Percentiles rank a stretch among this genome's conserved stretches.
Conservation (phyloP, 2,329 filamentous ascomycete genomes). For the Stylonectria norvegica region DNA sequence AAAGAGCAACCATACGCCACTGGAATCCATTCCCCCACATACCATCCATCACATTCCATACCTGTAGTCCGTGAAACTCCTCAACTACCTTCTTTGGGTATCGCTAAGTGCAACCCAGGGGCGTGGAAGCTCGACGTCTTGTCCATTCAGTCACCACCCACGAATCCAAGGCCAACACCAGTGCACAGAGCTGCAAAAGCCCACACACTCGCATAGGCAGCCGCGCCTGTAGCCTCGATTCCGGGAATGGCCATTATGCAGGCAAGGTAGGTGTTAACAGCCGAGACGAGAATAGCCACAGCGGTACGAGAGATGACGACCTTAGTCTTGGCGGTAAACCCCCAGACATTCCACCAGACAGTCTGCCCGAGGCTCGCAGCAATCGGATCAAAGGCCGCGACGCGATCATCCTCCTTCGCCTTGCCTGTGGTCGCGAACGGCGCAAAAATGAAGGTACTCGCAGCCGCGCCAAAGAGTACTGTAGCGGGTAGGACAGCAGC, state of each 20-base stretch:
- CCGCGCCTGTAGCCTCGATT: conserved; percentile 66
- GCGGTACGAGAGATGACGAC: conserved; percentile 63
- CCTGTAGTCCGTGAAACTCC: too few relatives aligned
- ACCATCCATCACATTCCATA: too few relatives aligned
- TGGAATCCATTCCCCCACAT: too few relatives aligned
- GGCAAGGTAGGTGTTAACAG: conserved; percentile 59
- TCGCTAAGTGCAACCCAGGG: too few relatives aligned
- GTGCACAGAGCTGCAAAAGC: conserved; percentile 59
- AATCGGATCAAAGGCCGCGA: conserved; percentile 58
- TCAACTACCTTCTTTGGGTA: too few relatives aligned
- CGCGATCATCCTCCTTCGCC: conserved; percentile 46
- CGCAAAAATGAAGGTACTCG: conserved; percentile 74
- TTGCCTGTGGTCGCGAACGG: conserved; percentile 56
- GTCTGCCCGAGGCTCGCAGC: conserved; percentile 67
- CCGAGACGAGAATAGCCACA: conserved; percentile 55
- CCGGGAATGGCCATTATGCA: conserved; percentile 65
- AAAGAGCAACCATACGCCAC: too few relatives aligned
- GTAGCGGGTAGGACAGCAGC: conserved; percentile 58
- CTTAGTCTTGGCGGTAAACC: conserved; percentile 60
- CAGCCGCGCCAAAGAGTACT: conserved; percentile 62
- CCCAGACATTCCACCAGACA: conserved; percentile 69
- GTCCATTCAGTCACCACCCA: conserved; percentile 41
- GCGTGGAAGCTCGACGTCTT: too few relatives aligned
- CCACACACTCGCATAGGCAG: conserved; percentile 73
- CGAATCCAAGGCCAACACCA: conserved; percentile 52